These are phyloP conservation scores for Macrocybe gigantea DNA, from an alignment of 768 basidiomycete species.

Conservation along the genomic window DNA sequence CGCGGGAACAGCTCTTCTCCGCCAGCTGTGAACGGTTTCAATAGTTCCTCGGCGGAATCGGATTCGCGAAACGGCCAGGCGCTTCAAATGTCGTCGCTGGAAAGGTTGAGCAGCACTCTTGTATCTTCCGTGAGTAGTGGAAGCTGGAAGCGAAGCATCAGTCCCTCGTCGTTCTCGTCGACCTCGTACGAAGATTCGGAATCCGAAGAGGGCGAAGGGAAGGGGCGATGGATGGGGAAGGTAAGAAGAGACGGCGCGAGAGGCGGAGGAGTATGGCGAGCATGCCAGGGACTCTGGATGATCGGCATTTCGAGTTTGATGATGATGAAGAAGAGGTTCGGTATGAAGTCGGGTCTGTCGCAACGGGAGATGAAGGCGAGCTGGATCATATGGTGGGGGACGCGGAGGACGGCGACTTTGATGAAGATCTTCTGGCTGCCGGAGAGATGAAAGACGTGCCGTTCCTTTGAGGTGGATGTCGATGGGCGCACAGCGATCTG, in stretches of 20 bases:
- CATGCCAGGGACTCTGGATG: conserved; percentile 81
- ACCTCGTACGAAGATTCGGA: conserved; percentile 45
- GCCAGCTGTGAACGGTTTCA: no score
- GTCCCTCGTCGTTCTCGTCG: conserved; percentile 52
- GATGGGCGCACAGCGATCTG: no score
- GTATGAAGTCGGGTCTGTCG: conserved; percentile 24
- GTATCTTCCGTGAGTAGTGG: conserved; percentile 36
- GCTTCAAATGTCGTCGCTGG: conserved; percentile 73
- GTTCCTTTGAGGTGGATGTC: conserved; percentile 43
- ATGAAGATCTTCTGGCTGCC: conserved; percentile 73
- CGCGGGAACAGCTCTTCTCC: no score
- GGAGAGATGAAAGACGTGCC: conserved; percentile 82
- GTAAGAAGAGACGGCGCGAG: conserved; percentile 30
- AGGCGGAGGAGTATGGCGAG: conserved; percentile 69
- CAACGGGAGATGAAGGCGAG: conserved; percentile 27
- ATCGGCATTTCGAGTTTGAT: conserved; percentile 50
- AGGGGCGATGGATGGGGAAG: conserved; percentile 30
- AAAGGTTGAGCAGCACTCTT: conserved; percentile 58
- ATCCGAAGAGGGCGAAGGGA: conserved; percentile 45
- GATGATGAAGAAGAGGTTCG: conserved; percentile 39
- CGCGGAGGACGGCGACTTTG: conserved; percentile 66
- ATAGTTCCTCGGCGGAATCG: conserved; percentile 19
- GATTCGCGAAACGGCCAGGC: conserved; percentile 20
- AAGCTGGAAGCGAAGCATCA: conserved; percentile 34
- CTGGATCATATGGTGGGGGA: conserved; percentile 39